Evolutionary conservation across 2,329 filamentous ascomycete genomes (phyloP), one percentile per base, ranked within the genome.

Genomic region (Talaromyces sp.): DNA sequence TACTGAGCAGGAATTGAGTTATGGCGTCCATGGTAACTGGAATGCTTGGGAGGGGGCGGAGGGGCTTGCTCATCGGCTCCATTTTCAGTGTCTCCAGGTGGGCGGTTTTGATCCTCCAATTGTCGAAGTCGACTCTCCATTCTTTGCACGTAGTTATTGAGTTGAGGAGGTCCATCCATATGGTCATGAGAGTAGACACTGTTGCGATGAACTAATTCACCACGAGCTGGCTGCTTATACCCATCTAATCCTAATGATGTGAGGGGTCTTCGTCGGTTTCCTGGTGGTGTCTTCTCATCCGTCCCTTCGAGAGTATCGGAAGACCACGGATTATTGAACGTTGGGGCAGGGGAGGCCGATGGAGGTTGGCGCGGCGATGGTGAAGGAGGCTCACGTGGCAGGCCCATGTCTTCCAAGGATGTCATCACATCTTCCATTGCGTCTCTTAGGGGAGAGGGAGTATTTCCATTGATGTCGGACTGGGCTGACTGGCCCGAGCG

Each of bases 381-480:
- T 57, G 78, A 78, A 27, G 75, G 72, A 27, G 75, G 72, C 19
- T 81, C 75, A 51, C 81, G 80, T 37, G 83, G 78, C 62, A 87
- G 79, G 16, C 87, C 87, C 79, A 99, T 90, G 55, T 92, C 91
- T 67, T 96, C 88, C 39, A 99, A 75, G 51, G 94, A 95, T 60
- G 94, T 91, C 85, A 97, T 97, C 3, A 99, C 92, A 71, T 95
- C 93, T 67, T 97, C 93, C 91, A 99, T 99, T 1, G 94, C 94
- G 70, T 92, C 91, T 54, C 94, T 83, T 3, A 99, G 77, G 0
- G 94, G 94, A 2, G 94, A 97, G 1, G 94, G 94, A 0, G 94
- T 99, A 70, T 90, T 77, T 1, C 85, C 86, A 40, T 81, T 83
- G 35, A 78, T 77, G 41, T 80, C 84, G 2, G 90, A 91, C 3